These are phyloP conservation scores for Amanita rimosa DNA, from an alignment of 768 basidiomycete species.

Conservation along the genomic window DNA sequence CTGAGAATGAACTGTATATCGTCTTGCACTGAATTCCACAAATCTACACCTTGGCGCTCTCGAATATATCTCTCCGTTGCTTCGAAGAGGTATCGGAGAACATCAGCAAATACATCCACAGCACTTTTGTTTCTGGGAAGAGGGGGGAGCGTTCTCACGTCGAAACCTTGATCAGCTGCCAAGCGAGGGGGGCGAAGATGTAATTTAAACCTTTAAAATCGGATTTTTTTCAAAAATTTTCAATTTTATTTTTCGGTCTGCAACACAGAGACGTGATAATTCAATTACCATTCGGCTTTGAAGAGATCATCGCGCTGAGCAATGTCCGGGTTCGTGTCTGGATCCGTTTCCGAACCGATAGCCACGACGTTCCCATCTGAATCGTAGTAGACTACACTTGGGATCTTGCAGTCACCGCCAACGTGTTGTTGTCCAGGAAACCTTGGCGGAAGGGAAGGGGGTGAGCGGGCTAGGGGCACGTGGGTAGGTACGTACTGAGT, in stretches of 20 bases:
- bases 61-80: conserved; percentile 30
- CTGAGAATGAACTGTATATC: conserved; percentile 34
- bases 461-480: too few species aligned
- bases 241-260: too few species aligned
- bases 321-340: conserved; percentile 1
- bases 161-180: background rate
- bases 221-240: too few species aligned
- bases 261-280: background rate
- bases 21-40: conserved; percentile 29
- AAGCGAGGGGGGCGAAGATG: conserved; percentile 5
- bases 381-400: conserved; percentile 6
- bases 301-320: background rate
- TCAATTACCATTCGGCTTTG: background rate
- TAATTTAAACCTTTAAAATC: conserved; percentile 10
- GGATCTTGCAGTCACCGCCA: conserved; percentile 4
- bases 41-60: conserved; percentile 26
- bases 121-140: conserved; percentile 30
- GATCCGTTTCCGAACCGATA: conserved; percentile 3
- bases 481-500: conserved; percentile 19
- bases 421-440: conserved; percentile 1
- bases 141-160: conserved; percentile 16
- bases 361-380: background rate
- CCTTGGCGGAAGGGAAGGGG: conserved; percentile 24
- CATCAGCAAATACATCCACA: conserved; percentile 34
- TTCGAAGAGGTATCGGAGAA: conserved; percentile 29